phyloP scores from a whole-genome alignment of 2,329 filamentous ascomycete species.

The Capronia coronata region DNA sequence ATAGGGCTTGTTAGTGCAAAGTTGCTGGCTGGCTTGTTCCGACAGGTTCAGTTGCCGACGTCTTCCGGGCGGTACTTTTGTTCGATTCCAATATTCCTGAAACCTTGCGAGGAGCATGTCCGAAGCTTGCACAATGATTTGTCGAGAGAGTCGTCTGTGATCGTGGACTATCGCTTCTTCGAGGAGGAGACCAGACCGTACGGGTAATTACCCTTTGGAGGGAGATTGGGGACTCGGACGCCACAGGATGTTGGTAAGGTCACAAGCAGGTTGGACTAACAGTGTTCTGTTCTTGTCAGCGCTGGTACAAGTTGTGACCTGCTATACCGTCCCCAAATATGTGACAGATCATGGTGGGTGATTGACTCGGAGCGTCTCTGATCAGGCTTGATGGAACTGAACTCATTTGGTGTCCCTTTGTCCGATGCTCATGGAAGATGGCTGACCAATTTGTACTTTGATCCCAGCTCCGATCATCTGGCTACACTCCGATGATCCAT shows the following conservation, averaged over 20 bases:
- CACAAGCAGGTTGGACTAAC: neutral
- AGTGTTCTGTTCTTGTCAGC: neutral
- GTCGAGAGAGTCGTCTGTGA: too few relatives aligned
- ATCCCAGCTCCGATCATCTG: conserved; percentile 45
- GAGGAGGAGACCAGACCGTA: too few relatives aligned
- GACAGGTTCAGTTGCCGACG: too few relatives aligned
- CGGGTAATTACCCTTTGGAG: neutral
- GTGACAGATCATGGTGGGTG: conserved; percentile 11
- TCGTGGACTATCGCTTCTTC: too few relatives aligned
- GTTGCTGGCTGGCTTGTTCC: too few relatives aligned
- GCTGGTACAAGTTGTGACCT: neutral
- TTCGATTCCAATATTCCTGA: too few relatives aligned
- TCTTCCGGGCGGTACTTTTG: too few relatives aligned
- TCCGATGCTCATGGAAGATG: neutral
- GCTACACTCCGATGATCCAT: conserved; percentile 45
- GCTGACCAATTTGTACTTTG: neutral
- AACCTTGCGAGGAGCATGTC: too few relatives aligned
- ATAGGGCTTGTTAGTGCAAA: too few relatives aligned
- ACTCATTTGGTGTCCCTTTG: too few relatives aligned
- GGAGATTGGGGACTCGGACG: neutral
- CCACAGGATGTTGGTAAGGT: neutral
- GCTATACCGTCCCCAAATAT: conserved; percentile 7
- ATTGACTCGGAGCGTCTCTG: neutral
- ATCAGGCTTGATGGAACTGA: too few relatives aligned
- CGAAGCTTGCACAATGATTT: too few relatives aligned